Evolutionary conservation across 352 stramenopile genomes (phyloP).

Genomic region (Pythium periplocum): DNA sequence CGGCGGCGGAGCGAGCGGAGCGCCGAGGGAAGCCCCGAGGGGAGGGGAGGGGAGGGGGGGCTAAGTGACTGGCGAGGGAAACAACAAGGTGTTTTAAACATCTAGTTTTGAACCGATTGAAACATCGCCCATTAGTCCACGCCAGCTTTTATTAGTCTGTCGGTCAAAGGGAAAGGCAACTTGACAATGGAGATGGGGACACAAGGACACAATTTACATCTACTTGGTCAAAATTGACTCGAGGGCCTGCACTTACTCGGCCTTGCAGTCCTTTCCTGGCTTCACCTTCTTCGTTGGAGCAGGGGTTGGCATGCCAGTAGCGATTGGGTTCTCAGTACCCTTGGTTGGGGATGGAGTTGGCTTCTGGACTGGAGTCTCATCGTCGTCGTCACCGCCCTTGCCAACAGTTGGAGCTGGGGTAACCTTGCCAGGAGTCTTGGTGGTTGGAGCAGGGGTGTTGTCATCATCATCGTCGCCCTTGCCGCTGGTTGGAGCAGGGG

Average conservation of each 20-base stretch:
- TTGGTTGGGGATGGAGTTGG: not conserved
- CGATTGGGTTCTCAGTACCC: not conserved
- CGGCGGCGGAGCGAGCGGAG: conserved; percentile 6
- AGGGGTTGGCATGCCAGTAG: not conserved
- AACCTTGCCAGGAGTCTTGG: not conserved
- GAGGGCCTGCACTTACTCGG: too few relatives aligned
- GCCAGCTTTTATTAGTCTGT: too few relatives aligned
- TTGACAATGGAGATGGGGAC: too few relatives aligned
- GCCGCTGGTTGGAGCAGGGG: not conserved
- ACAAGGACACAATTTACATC: too few relatives aligned
- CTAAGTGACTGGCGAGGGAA: too few relatives aligned
- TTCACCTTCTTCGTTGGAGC: not conserved
- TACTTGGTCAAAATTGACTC: too few relatives aligned
- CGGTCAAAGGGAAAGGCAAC: too few relatives aligned
- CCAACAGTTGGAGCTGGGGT: not conserved
- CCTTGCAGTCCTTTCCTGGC: too few relatives aligned
- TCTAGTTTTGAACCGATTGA: too few relatives aligned
- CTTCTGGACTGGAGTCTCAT: not conserved
- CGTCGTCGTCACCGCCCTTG: not conserved
- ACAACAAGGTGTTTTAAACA: too few relatives aligned
- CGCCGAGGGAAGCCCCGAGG: not conserved
- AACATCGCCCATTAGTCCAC: too few relatives aligned
- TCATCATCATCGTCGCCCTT: not conserved
- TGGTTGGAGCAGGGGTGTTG: not conserved
- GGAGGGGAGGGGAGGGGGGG: too few relatives aligned